A percentile compares a stretch with the other conserved stretches of the same genome.
These are phyloP conservation scores for Aspergillus tubingensis DNA, from an alignment of 2,329 filamentous ascomycete species.

Conservation along the genomic window DNA sequence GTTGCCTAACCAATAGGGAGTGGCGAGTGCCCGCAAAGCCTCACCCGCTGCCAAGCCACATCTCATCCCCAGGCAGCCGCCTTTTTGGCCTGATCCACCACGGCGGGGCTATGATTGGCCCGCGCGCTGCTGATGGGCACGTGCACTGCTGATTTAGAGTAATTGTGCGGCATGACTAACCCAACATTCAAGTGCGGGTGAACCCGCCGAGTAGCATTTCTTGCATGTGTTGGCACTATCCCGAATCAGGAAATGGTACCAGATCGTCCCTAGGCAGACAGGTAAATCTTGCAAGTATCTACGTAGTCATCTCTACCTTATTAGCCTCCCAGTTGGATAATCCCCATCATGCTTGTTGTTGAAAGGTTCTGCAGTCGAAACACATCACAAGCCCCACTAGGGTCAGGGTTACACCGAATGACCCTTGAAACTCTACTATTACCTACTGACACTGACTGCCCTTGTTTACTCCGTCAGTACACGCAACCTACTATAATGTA, in stretches of 20 bases:
- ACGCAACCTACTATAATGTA: too few species aligned
- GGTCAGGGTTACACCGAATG: too few species aligned
- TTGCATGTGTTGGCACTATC: neutral
- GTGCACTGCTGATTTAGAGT: conserved; percentile 6
- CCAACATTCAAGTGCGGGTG: neutral
- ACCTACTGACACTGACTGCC: too few species aligned
- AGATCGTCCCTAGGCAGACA: neutral
- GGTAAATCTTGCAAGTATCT: too few species aligned
- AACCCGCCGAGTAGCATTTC: neutral
- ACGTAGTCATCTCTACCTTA: too few species aligned
- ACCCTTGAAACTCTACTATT: too few species aligned
- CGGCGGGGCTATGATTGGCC: conserved; percentile 5
- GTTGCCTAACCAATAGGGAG: conserved; percentile 47
- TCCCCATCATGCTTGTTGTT: too few species aligned
- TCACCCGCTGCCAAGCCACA: conserved; percentile 28
- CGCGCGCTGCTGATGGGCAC: conserved; percentile 1
- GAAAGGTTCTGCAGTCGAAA: too few species aligned
- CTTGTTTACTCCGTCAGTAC: too few species aligned
- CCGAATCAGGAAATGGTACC: neutral
- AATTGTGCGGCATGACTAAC: conserved; percentile 9
- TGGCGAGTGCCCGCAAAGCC: conserved; percentile 30
- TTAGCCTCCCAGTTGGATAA: too few species aligned
- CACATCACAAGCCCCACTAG: too few species aligned
- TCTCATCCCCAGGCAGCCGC: conserved; percentile 29
- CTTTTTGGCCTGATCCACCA: conserved; percentile 14